Conservation (phyloP, 1,284 basidiomycete species). For the Schizopora paradoxa region DNA sequence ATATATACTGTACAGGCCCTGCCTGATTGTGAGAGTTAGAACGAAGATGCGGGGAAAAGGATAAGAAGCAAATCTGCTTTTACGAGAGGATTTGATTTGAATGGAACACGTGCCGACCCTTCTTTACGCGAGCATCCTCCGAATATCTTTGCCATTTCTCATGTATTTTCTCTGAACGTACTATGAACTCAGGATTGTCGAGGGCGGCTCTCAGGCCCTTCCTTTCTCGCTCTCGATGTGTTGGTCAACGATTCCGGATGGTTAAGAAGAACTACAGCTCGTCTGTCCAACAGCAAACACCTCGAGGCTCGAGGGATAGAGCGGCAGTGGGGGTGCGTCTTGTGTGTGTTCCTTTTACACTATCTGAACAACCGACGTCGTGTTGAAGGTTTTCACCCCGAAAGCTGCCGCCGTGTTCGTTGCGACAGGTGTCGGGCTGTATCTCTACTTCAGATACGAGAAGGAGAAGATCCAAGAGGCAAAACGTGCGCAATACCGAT, state of each 20-base stretch:
- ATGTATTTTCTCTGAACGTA: too few relatives aligned
- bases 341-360: neutral
- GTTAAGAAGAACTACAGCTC: neutral
- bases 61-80: neutral
- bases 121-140: too few relatives aligned
- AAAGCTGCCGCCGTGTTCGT: constrained; percentile 81
- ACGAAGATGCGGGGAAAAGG: neutral
- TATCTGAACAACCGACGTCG: neutral
- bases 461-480: constrained; percentile 75
- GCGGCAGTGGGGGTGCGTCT: constrained; percentile 38
- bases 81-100: too few relatives aligned
- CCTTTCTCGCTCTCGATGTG: neutral
- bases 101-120: too few relatives aligned
- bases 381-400: constrained; percentile 78
- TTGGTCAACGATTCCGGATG: neutral
- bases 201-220: too few relatives aligned
- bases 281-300: neutral
- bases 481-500: constrained; percentile 41
- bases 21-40: neutral
- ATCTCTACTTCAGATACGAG: constrained; percentile 86
- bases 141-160: too few relatives aligned
- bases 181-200: too few relatives aligned
- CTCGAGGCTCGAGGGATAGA: constrained; percentile 33
- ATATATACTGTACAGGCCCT: too few relatives aligned
- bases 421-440: constrained; percentile 75